Percentiles rank a stretch among this genome's conserved stretches.
Evolutionary conservation across 139 green algal species (phyloP).

Genomic region (Eudorina sp.): DNA sequence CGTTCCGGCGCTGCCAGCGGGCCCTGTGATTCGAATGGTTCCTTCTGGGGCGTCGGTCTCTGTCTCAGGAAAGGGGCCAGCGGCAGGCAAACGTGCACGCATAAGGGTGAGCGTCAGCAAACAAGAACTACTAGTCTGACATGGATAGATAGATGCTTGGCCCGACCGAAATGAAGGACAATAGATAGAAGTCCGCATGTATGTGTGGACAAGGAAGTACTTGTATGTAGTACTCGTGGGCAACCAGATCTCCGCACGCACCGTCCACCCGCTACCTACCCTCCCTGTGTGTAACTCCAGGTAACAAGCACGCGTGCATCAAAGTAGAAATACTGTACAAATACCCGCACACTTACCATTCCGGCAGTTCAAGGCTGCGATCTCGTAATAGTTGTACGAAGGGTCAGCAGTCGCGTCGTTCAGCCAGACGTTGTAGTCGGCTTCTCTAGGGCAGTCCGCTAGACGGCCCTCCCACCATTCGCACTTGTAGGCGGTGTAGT

Average conservation of each 20-base stretch:
- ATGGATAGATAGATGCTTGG: neutral
- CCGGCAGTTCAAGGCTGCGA: neutral
- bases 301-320: neutral
- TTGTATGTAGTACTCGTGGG: too few relatives aligned
- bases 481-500: neutral
- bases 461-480: neutral
- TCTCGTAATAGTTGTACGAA: neutral
- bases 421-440: neutral
- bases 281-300: neutral
- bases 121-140: neutral
- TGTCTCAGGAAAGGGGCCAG: too few relatives aligned
- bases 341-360: neutral
- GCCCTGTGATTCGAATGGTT: neutral
- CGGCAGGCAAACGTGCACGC: neutral
- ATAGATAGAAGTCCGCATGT: too few relatives aligned
- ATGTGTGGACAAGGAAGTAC: too few relatives aligned
- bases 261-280: too few relatives aligned
- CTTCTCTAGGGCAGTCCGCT: neutral
- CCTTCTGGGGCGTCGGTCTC: neutral
- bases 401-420: neutral
- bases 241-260: too few relatives aligned
- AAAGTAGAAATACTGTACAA: neutral
- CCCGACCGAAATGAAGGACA: too few relatives aligned
- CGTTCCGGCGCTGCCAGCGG: neutral
- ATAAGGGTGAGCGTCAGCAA: neutral